A percentile compares a stretch with the other conserved stretches of the same genome.
These are phyloP conservation scores for Lecanicillium sp. DNA, from an alignment of 2,329 filamentous ascomycete genomes.

Conservation along the genomic window DNA sequence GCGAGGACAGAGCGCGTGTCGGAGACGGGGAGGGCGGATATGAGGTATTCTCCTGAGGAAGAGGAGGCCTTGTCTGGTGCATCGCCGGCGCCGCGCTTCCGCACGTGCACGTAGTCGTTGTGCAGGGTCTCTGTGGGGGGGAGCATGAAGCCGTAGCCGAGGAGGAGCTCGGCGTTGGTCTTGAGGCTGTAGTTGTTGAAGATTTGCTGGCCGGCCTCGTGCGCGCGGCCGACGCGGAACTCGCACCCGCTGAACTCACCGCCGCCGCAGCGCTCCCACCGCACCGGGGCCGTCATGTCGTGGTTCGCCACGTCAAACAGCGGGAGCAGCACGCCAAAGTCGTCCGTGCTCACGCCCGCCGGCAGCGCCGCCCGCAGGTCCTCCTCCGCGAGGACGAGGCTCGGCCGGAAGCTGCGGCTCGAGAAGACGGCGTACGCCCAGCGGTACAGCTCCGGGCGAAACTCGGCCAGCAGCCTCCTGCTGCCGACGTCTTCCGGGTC, in stretches of 20 bases:
- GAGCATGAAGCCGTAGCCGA: constrained; percentile 58
- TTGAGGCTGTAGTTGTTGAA: constrained; percentile 70
- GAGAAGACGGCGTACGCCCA: constrained; percentile 62
- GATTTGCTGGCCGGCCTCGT: constrained; percentile 48
- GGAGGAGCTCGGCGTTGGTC: constrained; percentile 64
- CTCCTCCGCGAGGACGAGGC: constrained; percentile 64
- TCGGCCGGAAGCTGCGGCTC: constrained; percentile 58
- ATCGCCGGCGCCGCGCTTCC: constrained; percentile 33
- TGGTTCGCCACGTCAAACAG: constrained; percentile 70
- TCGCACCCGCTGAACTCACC: constrained; percentile 33
- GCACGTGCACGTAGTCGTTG: constrained; percentile 55
- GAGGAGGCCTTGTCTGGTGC: constrained; percentile 5
- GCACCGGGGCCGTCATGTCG: constrained; percentile 50
- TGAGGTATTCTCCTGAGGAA: constrained; percentile 43
- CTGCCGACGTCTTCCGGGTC: constrained; percentile 13
- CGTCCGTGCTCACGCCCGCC: constrained; percentile 36
- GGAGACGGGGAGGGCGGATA: constrained; percentile 44
- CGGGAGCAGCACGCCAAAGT: constrained; percentile 64
- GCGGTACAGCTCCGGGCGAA: constrained; percentile 48
- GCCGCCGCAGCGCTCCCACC: constrained; percentile 50
- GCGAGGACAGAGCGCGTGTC: constrained; percentile 44
- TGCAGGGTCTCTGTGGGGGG: constrained; percentile 42
- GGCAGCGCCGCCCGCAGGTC: constrained; percentile 56
- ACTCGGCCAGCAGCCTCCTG: constrained; percentile 26
- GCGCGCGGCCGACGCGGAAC: constrained; percentile 36